phyloP scores from a whole-genome alignment of 495 filamentous ascomycete species.

The Penicillium soppii region DNA sequence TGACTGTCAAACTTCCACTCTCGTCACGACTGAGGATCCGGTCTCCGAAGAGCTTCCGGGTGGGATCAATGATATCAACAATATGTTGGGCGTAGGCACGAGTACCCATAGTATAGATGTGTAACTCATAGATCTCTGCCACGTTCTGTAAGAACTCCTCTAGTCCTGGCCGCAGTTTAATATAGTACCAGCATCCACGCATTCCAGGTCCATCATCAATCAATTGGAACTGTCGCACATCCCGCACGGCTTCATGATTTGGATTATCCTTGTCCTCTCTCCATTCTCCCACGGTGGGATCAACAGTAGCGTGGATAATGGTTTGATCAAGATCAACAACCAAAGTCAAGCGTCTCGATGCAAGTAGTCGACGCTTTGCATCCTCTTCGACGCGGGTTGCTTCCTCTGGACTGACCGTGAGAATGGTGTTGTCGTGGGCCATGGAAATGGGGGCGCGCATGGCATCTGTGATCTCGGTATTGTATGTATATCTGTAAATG shows the following conservation, averaged over 20 bases:
- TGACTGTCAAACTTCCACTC: slow-evolving; percentile 86
- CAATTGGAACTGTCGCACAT: slow-evolving; percentile 84
- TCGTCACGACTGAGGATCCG: slow-evolving; percentile 95
- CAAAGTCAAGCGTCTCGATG: slow-evolving; percentile 77
- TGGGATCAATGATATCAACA: slow-evolving; percentile 88
- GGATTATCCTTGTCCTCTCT: slow-evolving; percentile 82
- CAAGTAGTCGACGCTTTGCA: slow-evolving; percentile 76
- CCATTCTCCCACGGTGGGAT: slow-evolving; percentile 96
- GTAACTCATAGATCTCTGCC: slow-evolving; percentile 83
- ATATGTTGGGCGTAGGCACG: slow-evolving; percentile 90
- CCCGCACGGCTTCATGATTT: slow-evolving; percentile 87
- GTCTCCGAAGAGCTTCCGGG: slow-evolving; percentile 86
- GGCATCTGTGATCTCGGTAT: slow-evolving; percentile 58
- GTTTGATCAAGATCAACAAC: slow-evolving; percentile 98
- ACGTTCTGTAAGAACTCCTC: slow-evolving; percentile 78
- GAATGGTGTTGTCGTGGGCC: slow-evolving; percentile 80
- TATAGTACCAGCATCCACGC: slow-evolving; percentile 87
- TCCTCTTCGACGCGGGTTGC: slow-evolving; percentile 81
- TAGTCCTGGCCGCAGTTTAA: slow-evolving; percentile 94
- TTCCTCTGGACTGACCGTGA: slow-evolving; percentile 72
- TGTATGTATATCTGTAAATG: slow-evolving; percentile 52
- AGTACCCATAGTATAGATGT: slow-evolving; percentile 99
- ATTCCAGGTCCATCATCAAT: slow-evolving; percentile 76
- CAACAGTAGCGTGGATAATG: slow-evolving; percentile 96
- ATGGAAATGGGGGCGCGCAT: slow-evolving; percentile 89